A percentile compares a stretch with the other conserved stretches of the same genome.
These are phyloP conservation scores for Boletus subcaerulescens DNA, from an alignment of 768 basidiomycete genomes.

Conservation along the genomic window DNA sequence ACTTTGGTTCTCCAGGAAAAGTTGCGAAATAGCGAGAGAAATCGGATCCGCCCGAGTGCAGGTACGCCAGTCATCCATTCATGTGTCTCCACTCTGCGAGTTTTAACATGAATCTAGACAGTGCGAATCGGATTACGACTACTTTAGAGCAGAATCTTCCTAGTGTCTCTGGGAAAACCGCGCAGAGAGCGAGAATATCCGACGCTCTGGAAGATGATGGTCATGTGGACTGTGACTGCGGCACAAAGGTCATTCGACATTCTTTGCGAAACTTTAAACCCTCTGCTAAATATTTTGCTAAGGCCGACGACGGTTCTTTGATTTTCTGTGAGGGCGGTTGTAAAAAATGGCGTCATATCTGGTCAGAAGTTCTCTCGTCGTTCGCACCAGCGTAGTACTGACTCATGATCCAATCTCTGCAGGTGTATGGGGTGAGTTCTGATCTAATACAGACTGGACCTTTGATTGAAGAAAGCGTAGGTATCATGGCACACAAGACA, in stretches of 20 bases:
- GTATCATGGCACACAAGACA: constrained; percentile 59
- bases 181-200: constrained; percentile 9
- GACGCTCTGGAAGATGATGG: constrained; percentile 31
- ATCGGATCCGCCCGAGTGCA: constrained; percentile 29
- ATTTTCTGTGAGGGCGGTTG: constrained; percentile 75
- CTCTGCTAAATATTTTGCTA: background rate
- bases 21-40: constrained; percentile 14
- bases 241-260: constrained; percentile 42
- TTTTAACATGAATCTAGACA: constrained; percentile 21
- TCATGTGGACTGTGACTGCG: constrained; percentile 68
- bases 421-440: constrained; percentile 40
- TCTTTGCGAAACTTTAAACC: background rate
- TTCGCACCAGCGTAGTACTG: background rate
- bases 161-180: background rate
- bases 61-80: constrained; percentile 47
- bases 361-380: constrained; percentile 41
- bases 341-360: constrained; percentile 70
- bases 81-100: background rate
- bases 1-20: constrained; percentile 40
- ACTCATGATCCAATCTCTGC: background rate
- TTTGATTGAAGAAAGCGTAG: constrained; percentile 31
- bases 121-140: constrained; percentile 28
- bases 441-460: background rate
- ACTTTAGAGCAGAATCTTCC: constrained; percentile 10
- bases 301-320: constrained; percentile 51